Conservation (phyloP, 1,284 basidiomycete genomes). For the Puccinia coronata region DNA sequence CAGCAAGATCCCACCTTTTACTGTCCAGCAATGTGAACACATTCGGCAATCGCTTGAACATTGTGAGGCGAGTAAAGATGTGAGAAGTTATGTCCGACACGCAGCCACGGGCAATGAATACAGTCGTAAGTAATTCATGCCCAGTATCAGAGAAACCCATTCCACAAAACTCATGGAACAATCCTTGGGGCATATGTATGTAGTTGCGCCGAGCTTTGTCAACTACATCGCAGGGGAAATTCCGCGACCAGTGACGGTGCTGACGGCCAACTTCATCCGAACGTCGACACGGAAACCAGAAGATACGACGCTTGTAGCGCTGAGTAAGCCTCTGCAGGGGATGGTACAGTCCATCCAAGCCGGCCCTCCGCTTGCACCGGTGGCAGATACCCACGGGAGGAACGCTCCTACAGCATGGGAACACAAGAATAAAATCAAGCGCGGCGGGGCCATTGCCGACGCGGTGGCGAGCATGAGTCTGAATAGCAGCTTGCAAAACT, state of each 20-base stretch:
- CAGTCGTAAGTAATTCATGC: slow-evolving; percentile 9
- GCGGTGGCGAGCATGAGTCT: slow-evolving; percentile 30
- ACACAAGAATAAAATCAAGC: slow-evolving; percentile 27
- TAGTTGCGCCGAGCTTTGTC: slow-evolving; percentile 32
- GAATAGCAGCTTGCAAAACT: background rate
- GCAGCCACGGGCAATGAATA: slow-evolving; percentile 26
- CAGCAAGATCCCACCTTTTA: background rate
- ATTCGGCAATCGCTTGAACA: slow-evolving; percentile 20
- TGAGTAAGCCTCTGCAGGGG: slow-evolving; percentile 24
- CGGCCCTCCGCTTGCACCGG: background rate
- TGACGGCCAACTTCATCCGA: slow-evolving; percentile 12
- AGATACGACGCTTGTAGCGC: slow-evolving; percentile 18
- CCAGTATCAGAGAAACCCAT: too few relatives aligned
- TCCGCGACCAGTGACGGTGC: background rate
- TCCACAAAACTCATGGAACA: too few relatives aligned
- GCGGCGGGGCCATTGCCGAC: slow-evolving; percentile 25
- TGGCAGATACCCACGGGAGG: background rate
- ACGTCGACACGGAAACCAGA: slow-evolving; percentile 23
- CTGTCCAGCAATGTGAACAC: slow-evolving; percentile 33
- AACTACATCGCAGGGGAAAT: slow-evolving; percentile 24
- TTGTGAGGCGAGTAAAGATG: slow-evolving; percentile 28
- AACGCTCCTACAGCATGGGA: slow-evolving; percentile 4
- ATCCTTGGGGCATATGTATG: background rate
- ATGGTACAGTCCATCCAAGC: slow-evolving; percentile 29
- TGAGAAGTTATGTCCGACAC: slow-evolving; percentile 23